Conservation (phyloP, 2,329 filamentous ascomycete species). For the Alternaria angustiovoidea region DNA sequence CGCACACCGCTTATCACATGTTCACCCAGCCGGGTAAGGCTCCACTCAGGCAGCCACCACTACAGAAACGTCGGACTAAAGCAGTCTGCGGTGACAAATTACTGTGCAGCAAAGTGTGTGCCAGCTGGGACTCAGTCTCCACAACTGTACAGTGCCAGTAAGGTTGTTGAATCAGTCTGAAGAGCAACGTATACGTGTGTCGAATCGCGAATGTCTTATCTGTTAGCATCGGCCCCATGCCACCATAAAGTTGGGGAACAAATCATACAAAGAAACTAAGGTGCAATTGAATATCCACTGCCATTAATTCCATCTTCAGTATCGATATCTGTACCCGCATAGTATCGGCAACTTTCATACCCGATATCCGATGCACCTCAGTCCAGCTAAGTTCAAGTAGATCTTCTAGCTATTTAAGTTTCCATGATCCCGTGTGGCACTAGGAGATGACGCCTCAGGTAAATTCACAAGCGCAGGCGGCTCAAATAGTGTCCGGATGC, state of each 20-base stretch:
- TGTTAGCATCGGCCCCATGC: background rate
- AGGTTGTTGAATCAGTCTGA: background rate
- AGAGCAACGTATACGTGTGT: background rate
- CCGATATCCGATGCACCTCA: background rate
- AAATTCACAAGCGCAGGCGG: background rate
- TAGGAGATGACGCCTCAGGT: background rate
- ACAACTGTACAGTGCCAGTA: background rate
- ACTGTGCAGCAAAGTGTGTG: background rate
- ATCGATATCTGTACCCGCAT: background rate
- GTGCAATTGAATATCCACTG: background rate
- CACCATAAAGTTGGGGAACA: background rate
- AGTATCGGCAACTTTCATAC: background rate
- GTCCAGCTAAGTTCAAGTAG: background rate
- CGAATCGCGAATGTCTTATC: background rate
- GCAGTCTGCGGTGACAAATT: constrained; percentile 12
- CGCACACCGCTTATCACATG: background rate
- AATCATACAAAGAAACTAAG: background rate
- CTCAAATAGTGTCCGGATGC: background rate
- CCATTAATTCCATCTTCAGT: background rate
- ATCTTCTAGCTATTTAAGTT: background rate
- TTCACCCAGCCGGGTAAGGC: background rate
- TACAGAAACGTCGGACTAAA: background rate
- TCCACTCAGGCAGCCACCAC: constrained; percentile 1
- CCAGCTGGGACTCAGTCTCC: background rate
- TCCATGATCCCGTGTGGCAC: background rate